Evolutionary conservation across 805 yeast genomes (phyloP), one percentile per base, ranked within the genome.

Genomic region (Ogataea ramenticola): DNA sequence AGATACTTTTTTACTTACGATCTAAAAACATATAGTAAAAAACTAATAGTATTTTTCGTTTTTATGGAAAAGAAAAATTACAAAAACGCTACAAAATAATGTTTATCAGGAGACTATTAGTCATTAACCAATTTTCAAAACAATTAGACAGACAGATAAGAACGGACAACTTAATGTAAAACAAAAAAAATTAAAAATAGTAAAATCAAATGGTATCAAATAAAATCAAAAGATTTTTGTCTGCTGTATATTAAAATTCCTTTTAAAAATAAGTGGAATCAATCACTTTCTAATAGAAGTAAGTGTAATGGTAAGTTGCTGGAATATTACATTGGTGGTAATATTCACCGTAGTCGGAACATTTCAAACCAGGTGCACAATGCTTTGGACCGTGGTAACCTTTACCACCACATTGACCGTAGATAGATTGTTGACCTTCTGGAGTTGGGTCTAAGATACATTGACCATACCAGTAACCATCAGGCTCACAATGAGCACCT

Each of bases 351-450:
- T 42, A 36, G 7, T 21, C 24, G 4, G 43, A 42, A 34, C 48
- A 45, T 2, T 22, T 20, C n/a, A 41, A 39, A 40, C 48, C 48
- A 9, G 38, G 38, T 19, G 43, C 45, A 40, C 48, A 45, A 11
- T 21, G 29, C 3, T 33, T 36, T 7, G 31, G 10, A 36, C 48
- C 48, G 2, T 39, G 8, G 39, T 31, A 43, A 24, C 39, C 36
- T 10, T n/a, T 39, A 45, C 48, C 48, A 39, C 48, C 48, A 40
- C 48, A 45, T 43, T 45, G 48, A 2, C 41, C 41, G 16, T 45
- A 45, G 17, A 43, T 21, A 2, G 43, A 3, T 12, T 32, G 36
- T 17, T 31, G 21, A 12, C 40, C 43, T 20, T 30, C 36, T 4
- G 43, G 39, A 16, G 19, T 17, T 14, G 27, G 34, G 16, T 39